Percentiles rank a stretch among this genome's conserved stretches.
phyloP scores from a whole-genome alignment of 352 stramenopile species.

The Thraustotheca clavata region DNA sequence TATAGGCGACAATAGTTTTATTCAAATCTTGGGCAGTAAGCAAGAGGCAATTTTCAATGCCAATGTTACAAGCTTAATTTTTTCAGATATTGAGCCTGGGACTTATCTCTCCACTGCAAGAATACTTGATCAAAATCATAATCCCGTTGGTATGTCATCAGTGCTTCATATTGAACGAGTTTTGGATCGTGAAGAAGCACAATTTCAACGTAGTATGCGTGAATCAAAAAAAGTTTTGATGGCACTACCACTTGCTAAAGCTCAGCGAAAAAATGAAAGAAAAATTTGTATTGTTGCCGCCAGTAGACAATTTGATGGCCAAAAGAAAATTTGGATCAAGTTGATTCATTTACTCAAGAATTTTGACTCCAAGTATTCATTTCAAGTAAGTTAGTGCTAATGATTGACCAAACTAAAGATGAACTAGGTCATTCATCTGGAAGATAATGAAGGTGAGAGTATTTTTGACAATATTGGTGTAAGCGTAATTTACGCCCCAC shows the following conservation, averaged over 20 bases:
- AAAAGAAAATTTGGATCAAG: not conserved
- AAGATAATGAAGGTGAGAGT: not conserved
- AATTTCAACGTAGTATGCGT: not conserved
- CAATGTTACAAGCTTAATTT: too few species aligned
- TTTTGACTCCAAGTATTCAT: not conserved
- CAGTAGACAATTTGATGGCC: not conserved
- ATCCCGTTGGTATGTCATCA: not conserved
- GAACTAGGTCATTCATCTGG: not conserved
- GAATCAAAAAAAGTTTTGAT: not conserved
- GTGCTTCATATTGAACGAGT: not conserved
- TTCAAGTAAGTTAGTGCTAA: not conserved
- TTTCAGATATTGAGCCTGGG: not conserved
- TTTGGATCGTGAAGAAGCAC: not conserved
- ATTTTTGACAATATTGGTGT: not conserved
- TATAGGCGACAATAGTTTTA: too few species aligned
- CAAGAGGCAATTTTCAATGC: too few species aligned
- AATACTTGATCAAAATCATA: not conserved
- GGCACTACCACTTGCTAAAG: not conserved
- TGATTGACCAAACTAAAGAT: not conserved
- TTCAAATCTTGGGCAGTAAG: too few species aligned
- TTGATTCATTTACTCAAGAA: not conserved
- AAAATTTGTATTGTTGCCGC: not conserved
- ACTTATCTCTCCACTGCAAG: not conserved
- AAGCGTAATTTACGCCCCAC: not conserved
- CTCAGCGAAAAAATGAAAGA: not conserved